Evolutionary conservation across 768 basidiomycete genomes (phyloP).

Genomic region (Zangia roseola): DNA sequence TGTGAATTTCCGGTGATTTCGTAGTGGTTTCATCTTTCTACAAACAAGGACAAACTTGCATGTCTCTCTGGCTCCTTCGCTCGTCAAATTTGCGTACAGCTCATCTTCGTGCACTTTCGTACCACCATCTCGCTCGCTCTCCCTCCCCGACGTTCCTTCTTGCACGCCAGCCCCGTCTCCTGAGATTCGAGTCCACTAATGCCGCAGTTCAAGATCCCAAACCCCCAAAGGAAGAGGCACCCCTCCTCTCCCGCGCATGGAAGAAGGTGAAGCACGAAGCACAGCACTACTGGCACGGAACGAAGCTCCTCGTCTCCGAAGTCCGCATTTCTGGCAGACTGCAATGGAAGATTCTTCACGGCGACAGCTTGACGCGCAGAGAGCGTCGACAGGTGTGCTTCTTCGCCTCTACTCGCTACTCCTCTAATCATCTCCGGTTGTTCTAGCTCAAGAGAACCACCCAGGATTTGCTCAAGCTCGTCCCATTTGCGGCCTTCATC

Average conservation of each 20-base stretch:
- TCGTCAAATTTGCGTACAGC: conserved; percentile 40
- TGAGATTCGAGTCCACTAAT: conserved; percentile 15
- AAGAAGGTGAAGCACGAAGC: conserved; percentile 95
- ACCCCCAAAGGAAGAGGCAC: conserved; percentile 44
- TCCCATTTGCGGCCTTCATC: conserved; percentile 94
- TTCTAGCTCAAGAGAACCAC: conserved; percentile 87
- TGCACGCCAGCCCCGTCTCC: conserved; percentile 32
- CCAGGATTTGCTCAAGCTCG: conserved; percentile 85
- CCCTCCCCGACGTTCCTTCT: conserved; percentile 15
- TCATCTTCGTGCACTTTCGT: conserved; percentile 8
- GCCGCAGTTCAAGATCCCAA: conserved; percentile 40
- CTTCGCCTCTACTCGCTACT: background rate
- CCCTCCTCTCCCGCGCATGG: conserved; percentile 70
- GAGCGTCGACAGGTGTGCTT: conserved; percentile 83
- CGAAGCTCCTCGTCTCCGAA: conserved; percentile 92
- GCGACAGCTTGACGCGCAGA: conserved; percentile 86
- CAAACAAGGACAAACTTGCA: conserved; percentile 37
- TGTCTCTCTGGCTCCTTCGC: conserved; percentile 81
- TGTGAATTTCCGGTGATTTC: conserved; percentile 59
- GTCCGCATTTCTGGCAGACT: conserved; percentile 86
- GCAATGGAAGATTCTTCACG: conserved; percentile 90
- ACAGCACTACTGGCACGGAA: conserved; percentile 94
- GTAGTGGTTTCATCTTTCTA: conserved; percentile 42
- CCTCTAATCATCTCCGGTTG: conserved; percentile 1
- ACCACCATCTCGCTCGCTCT: conserved; percentile 12